Evolutionary conservation across 2,329 filamentous ascomycete genomes (phyloP).

Genomic region (Escovopsis sp.): DNA sequence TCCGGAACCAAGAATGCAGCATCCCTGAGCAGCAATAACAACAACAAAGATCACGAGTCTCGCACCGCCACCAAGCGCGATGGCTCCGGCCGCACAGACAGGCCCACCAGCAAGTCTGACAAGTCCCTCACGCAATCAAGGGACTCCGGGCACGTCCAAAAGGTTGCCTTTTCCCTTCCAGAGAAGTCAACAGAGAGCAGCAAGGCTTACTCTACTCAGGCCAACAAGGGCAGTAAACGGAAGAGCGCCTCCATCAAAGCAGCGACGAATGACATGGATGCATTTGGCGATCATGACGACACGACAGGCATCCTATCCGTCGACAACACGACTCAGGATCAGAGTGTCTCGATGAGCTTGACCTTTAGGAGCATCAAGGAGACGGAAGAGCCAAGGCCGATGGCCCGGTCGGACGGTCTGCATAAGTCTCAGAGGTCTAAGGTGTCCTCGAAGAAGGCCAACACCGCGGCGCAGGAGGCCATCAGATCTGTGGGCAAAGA

Average conservation of each 20-base stretch:
- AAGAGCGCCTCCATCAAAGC: constrained; percentile 14
- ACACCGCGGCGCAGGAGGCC: constrained; percentile 7
- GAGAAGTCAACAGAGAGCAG: constrained; percentile 16
- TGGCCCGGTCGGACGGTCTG: too few relatives aligned
- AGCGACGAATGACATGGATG: constrained; percentile 12
- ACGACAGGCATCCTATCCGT: constrained; percentile 20
- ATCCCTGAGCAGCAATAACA: constrained; percentile 14
- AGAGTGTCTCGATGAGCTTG: constrained; percentile 18
- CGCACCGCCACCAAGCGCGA: constrained; percentile 16
- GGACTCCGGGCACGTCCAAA: constrained; percentile 15
- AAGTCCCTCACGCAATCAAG: constrained; percentile 8
- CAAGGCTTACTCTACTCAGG: constrained; percentile 17
- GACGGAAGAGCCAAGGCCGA: constrained; percentile 8
- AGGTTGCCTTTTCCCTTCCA: constrained; percentile 28
- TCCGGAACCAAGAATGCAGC: constrained; percentile 17
- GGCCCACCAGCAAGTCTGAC: constrained; percentile 11
- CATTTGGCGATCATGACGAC: constrained; percentile 19
- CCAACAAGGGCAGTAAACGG: constrained; percentile 30
- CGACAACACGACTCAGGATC: constrained; percentile 21
- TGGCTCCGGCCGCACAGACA: constrained; percentile 15
- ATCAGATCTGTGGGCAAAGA: constrained; percentile 14
- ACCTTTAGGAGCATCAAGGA: constrained; percentile 4
- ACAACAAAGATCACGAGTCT: constrained; percentile 16
- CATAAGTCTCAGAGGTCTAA: too few relatives aligned
- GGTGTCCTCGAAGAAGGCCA: too few relatives aligned